A percentile compares a stretch with the other conserved stretches of the same genome.
Evolutionary conservation across 179 eudicot genomes (phyloP).

Genomic region (Carnegiea gigantea): DNA sequence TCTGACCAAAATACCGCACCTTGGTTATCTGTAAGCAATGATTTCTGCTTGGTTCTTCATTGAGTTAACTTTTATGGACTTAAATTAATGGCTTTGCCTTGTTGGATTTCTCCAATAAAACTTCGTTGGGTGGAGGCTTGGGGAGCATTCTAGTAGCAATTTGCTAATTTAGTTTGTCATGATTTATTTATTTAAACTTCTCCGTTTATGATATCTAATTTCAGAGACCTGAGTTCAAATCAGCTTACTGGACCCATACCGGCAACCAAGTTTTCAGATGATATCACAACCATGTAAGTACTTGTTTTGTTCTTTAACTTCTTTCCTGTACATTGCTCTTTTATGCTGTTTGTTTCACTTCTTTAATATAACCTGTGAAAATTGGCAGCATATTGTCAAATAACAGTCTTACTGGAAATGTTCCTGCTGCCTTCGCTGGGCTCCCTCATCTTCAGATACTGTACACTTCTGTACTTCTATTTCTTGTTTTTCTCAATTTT

Average conservation of each 20-base stretch:
- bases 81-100: not conserved
- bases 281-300: slow-evolving; percentile 32
- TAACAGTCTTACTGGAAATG: slow-evolving; percentile 31
- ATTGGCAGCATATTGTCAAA: slow-evolving; percentile 32
- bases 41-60: not conserved
- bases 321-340: not conserved
- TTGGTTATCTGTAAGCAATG: slow-evolving; percentile 65
- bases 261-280: slow-evolving; percentile 29
- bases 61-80: not conserved
- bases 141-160: not conserved
- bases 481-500: not conserved
- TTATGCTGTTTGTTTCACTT: not conserved
- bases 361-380: not conserved
- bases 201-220: slow-evolving; percentile 12
- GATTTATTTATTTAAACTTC: not conserved
- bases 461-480: slow-evolving; percentile 16
- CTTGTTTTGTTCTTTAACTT: not conserved
- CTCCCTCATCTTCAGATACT: slow-evolving; percentile 31
- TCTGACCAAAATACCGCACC: slow-evolving; percentile 59
- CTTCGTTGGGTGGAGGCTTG: not conserved
- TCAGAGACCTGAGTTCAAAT: slow-evolving; percentile 38
- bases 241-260: slow-evolving; percentile 34
- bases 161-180: not conserved
- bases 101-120: slow-evolving; percentile 5
- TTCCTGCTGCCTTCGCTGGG: slow-evolving; percentile 25